Conservation (phyloP, 208 protist species). For the Trypanosoma cruzi region DNA sequence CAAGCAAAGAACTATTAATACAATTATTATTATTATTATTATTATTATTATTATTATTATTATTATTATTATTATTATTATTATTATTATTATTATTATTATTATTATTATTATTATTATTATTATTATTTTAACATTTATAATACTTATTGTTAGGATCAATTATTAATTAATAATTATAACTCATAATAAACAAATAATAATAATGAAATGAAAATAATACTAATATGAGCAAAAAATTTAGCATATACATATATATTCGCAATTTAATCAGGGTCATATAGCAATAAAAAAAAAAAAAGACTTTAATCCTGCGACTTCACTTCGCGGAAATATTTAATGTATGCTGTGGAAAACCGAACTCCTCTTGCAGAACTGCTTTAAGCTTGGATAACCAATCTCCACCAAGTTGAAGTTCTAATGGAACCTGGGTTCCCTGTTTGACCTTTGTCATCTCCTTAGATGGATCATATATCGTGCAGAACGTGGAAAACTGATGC, state of each 20-base stretch:
- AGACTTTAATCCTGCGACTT: neutral
- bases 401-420: constrained; percentile 69
- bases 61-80: too few species aligned
- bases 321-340: constrained; percentile 14
- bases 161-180: too few species aligned
- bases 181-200: constrained; percentile 16
- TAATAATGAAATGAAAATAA: constrained; percentile 8
- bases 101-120: too few species aligned
- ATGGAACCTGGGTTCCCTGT: constrained; percentile 47
- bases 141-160: too few species aligned
- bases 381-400: constrained; percentile 35
- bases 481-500: constrained; percentile 60
- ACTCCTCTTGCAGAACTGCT: constrained; percentile 42
- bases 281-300: neutral
- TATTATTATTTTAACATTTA: too few species aligned
- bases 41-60: too few species aligned
- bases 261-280: neutral
- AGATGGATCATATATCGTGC: constrained; percentile 52
- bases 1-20: too few species aligned
- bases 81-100: too few species aligned
- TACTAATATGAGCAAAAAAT: neutral
- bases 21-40: too few species aligned
- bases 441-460: constrained; percentile 60
- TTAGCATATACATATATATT: too few species aligned
- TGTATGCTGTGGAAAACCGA: constrained; percentile 32